A percentile compares a stretch with the other conserved stretches of the same genome.
phyloP scores from a whole-genome alignment of 2,329 filamentous ascomycete genomes.

The Fusarium circinatum region DNA sequence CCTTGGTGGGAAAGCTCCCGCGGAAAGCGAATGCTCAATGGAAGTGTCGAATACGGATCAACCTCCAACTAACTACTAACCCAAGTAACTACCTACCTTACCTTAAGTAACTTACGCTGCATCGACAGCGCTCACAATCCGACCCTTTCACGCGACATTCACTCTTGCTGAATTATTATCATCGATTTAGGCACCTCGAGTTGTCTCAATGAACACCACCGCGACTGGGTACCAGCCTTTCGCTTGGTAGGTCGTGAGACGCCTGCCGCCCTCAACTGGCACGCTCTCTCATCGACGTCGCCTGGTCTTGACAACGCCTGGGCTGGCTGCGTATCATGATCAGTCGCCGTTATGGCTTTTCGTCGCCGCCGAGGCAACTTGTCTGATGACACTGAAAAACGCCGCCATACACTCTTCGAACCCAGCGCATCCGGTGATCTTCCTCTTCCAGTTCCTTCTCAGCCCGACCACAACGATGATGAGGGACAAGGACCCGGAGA shows the following conservation, averaged over 20 bases:
- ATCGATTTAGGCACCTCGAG: conserved; percentile 13
- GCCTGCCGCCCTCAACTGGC: conserved; percentile 31
- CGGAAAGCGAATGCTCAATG: conserved; percentile 25
- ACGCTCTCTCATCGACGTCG: conserved; percentile 24
- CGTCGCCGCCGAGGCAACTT: conserved; percentile 69
- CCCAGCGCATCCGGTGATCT: conserved; percentile 46
- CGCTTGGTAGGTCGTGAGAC: conserved; percentile 44
- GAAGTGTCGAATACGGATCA: conserved; percentile 27
- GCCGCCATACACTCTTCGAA: conserved; percentile 59
- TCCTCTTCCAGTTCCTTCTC: conserved; percentile 36
- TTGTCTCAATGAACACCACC: conserved; percentile 39
- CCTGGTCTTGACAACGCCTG: conserved; percentile 33
- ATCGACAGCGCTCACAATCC: conserved; percentile 23
- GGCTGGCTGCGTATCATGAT: conserved; percentile 52
- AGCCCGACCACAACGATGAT: conserved; percentile 34
- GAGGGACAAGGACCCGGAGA: conserved; percentile 31
- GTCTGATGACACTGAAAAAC: conserved; percentile 69
- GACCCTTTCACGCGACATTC: conserved; percentile 14
- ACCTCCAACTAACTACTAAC: neutral
- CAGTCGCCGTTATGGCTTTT: conserved; percentile 64
- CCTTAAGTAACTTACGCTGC: neutral
- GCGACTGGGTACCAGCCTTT: conserved; percentile 34
- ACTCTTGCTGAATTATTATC: conserved; percentile 4
- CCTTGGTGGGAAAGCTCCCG: conserved; percentile 33
- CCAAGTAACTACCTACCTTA: neutral